Percentiles rank a stretch among this genome's conserved stretches.
These are phyloP conservation scores for Penicillium sp. DNA, from an alignment of 2,329 filamentous ascomycete genomes.

Conservation along the genomic window DNA sequence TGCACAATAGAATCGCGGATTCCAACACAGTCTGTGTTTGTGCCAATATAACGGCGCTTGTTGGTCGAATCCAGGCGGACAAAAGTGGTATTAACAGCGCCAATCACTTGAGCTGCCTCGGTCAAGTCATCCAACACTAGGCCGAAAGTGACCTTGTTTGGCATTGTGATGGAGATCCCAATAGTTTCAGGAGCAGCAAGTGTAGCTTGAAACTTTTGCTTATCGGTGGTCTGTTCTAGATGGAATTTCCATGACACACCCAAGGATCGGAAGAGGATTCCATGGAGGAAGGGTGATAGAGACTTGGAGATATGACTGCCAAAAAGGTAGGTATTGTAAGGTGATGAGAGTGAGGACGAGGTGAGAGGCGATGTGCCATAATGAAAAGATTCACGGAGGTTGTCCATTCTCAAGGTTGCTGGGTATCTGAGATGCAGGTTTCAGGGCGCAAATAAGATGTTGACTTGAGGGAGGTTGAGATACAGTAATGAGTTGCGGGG, in stretches of 20 bases:
- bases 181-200: conserved; percentile 37
- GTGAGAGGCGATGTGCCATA: conserved; percentile 23
- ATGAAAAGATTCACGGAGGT: conserved; percentile 16
- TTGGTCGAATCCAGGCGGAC: conserved; percentile 53
- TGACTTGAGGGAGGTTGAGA: background rate
- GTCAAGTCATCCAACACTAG: conserved; percentile 72
- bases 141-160: conserved; percentile 76
- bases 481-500: background rate
- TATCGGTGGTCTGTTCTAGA: conserved; percentile 20
- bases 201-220: conserved; percentile 32
- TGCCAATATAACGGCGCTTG: conserved; percentile 61
- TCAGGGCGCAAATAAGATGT: background rate
- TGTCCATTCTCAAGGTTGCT: conserved; percentile 20
- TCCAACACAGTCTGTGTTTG: conserved; percentile 78
- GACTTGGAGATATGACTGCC: conserved; percentile 21
- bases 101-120: conserved; percentile 53
- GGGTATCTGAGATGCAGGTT: background rate
- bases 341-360: background rate
- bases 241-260: conserved; percentile 33
- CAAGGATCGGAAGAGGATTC: conserved; percentile 15
- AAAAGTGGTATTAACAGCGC: conserved; percentile 30
- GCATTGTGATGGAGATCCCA: conserved; percentile 77
- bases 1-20: conserved; percentile 61
- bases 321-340: conserved; percentile 20
- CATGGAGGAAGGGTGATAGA: conserved; percentile 20